phyloP scores from a whole-genome alignment of 441 rosid species.

The Flueggea neowawraea region DNA sequence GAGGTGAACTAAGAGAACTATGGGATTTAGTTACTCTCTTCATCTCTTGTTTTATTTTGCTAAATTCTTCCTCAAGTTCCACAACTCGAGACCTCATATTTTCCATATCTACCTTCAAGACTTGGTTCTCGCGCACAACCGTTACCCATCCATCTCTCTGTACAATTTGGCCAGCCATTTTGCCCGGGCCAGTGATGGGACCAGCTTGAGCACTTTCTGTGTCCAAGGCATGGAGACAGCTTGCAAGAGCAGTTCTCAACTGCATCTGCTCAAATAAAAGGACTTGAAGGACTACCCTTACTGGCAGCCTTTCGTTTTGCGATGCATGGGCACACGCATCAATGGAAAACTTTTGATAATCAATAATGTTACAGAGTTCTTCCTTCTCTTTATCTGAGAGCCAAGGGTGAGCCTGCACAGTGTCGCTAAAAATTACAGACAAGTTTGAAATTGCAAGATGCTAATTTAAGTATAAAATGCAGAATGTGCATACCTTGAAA shows the following conservation, averaged over 20 bases:
- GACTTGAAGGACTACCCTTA: slow-evolving; percentile 84
- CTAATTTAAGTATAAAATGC: not conserved
- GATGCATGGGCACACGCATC: slow-evolving; percentile 99
- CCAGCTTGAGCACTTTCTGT: slow-evolving; percentile 55
- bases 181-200: slow-evolving; percentile 29
- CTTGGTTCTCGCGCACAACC: slow-evolving; percentile 79
- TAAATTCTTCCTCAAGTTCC: slow-evolving; percentile 81
- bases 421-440: slow-evolving; percentile 12
- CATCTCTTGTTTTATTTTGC: slow-evolving; percentile 79
- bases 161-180: slow-evolving; percentile 50
- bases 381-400: slow-evolving; percentile 85
- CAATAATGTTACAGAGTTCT: slow-evolving; percentile 77
- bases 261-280: slow-evolving; percentile 97
- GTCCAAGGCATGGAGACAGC: slow-evolving; percentile 62
- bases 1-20: slow-evolving; percentile 71
- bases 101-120: slow-evolving; percentile 79
- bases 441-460: not conserved
- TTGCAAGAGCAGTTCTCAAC: slow-evolving; percentile 75
- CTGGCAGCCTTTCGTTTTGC: slow-evolving; percentile 83
- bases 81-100: slow-evolving; percentile 84
- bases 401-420: slow-evolving; percentile 93
- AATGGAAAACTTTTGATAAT: slow-evolving; percentile 87
- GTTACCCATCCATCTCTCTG: slow-evolving; percentile 93
- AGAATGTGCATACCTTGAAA: slow-evolving; percentile 63
- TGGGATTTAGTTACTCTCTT: slow-evolving; percentile 64